Evolutionary conservation across 2,329 filamentous ascomycete species (phyloP).

Genomic region (Rhexocercosporidium sp.): DNA sequence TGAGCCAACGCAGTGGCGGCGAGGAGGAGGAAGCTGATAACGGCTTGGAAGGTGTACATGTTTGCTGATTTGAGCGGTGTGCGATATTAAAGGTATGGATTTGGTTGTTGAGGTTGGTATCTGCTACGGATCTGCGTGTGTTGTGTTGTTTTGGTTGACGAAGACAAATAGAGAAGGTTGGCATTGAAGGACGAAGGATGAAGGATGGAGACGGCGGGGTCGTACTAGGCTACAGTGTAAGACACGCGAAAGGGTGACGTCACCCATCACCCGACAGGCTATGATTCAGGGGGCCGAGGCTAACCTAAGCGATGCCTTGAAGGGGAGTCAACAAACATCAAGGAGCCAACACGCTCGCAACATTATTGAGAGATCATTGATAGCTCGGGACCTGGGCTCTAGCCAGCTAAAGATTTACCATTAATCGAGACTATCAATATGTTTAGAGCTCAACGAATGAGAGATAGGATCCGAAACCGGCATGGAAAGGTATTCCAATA

Average conservation of each 20-base stretch:
- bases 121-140: not conserved
- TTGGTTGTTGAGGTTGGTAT: not conserved
- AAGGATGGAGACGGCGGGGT: not conserved
- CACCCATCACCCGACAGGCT: not conserved
- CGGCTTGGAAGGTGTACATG: conserved; percentile 22
- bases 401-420: too few relatives aligned
- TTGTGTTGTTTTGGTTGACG: not conserved
- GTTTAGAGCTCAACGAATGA: too few relatives aligned
- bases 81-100: not conserved
- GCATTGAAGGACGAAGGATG: not conserved
- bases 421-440: too few relatives aligned
- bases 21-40: conserved; percentile 50
- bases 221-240: not conserved
- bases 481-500: too few relatives aligned
- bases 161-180: not conserved
- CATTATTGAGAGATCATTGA: too few relatives aligned
- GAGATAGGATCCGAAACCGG: too few relatives aligned
- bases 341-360: not conserved
- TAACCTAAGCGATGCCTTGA: not conserved
- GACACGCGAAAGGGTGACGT: not conserved
- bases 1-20: conserved; percentile 53
- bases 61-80: not conserved
- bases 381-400: too few relatives aligned
- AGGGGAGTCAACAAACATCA: not conserved
- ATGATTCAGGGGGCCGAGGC: conserved; percentile 5